phyloP scores from a whole-genome alignment of 805 yeast genomes.

The Nakazawaea peltata region DNA sequence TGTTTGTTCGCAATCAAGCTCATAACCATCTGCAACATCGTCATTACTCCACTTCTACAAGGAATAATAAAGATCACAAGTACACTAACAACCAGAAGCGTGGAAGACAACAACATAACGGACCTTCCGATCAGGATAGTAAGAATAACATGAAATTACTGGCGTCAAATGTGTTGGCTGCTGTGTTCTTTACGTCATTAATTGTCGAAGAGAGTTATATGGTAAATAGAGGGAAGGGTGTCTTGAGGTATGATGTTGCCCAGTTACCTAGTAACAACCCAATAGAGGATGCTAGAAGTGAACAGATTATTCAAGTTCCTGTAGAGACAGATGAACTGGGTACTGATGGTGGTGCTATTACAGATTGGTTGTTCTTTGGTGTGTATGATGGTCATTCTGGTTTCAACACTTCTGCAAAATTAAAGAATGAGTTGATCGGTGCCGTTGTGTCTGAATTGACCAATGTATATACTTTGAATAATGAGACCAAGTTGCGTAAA shows the following conservation, averaged over 20 bases:
- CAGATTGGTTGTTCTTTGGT: conserved; percentile 93
- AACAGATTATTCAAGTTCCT: conserved; percentile 69
- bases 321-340: conserved; percentile 56
- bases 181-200: conserved; percentile 8
- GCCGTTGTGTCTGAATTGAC: conserved; percentile 74
- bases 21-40: too few species aligned
- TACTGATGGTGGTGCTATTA: conserved; percentile 27
- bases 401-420: conserved; percentile 83
- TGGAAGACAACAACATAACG: too few species aligned
- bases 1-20: too few species aligned
- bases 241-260: conserved; percentile 77
- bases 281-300: conserved; percentile 89
- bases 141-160: conserved; percentile 7
- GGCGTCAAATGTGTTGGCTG: conserved; percentile 5
- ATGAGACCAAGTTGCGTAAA: conserved; percentile 34
- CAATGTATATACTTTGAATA: conserved; percentile 50
- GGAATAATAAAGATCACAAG: background rate
- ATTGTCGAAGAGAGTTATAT: conserved; percentile 63
- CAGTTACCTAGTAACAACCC: conserved; percentile 91
- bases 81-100: background rate
- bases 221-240: conserved; percentile 83
- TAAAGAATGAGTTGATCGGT: conserved; percentile 71
- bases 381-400: conserved; percentile 97
- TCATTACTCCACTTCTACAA: conserved; percentile 2
- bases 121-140: too few species aligned